Evolutionary conservation across 169 alveolate genomes (phyloP).

Genomic region (Cryptosporidium sp.): DNA sequence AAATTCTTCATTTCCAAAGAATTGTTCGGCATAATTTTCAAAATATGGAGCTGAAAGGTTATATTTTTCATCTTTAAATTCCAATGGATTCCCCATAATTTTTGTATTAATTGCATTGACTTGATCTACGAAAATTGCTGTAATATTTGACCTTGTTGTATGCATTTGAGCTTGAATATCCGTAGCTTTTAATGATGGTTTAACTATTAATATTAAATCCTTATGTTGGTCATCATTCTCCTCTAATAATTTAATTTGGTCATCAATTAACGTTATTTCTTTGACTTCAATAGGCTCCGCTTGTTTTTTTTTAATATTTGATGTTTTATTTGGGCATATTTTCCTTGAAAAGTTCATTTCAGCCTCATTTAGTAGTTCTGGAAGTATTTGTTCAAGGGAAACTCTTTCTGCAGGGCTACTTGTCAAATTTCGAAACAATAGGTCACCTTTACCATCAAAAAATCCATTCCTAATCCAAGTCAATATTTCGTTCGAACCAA

Average conservation of each 20-base stretch:
- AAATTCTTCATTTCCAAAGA: conserved; percentile 53
- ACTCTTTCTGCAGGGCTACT: conserved; percentile 71
- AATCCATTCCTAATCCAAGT: conserved; percentile 63
- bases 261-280: conserved; percentile 55
- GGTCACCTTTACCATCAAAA: conserved; percentile 71
- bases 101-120: conserved; percentile 24
- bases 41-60: conserved; percentile 19
- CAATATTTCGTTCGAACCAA: conserved; percentile 50
- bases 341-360: conserved; percentile 25
- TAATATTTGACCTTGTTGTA: conserved; percentile 29
- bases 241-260: conserved; percentile 37
- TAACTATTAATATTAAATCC: conserved; percentile 43
- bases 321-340: conserved; percentile 10
- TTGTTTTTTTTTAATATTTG: conserved; percentile 3
- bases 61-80: conserved; percentile 4
- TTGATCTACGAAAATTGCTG: conserved; percentile 38
- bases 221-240: conserved; percentile 66
- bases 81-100: neutral
- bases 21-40: conserved; percentile 54
- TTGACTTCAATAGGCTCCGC: conserved; percentile 30
- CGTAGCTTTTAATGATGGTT: conserved; percentile 62
- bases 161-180: conserved; percentile 46
- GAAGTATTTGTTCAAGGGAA: conserved; percentile 63
- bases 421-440: conserved; percentile 53
- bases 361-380: conserved; percentile 51